Evolutionary conservation across 345 rosid genomes (phyloP).

Genomic region (Citrus hindsii): DNA sequence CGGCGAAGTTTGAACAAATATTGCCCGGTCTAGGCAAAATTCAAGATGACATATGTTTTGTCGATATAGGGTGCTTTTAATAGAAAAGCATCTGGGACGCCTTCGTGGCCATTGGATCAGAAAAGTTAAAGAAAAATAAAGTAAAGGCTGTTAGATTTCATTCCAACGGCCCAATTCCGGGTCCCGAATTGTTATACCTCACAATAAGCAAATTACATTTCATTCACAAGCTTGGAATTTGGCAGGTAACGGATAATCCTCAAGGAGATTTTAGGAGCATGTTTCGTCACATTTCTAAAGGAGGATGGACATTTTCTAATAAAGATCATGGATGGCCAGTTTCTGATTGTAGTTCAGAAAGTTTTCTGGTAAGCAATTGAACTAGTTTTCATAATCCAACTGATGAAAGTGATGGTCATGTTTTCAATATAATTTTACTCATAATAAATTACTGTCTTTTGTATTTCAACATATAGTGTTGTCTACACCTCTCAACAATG

Average conservation of each 20-base stretch:
- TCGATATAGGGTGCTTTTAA: too few species aligned
- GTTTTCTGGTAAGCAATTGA: conserved; percentile 25
- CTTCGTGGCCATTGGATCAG: too few species aligned
- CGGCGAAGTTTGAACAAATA: too few species aligned
- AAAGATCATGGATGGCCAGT: conserved; percentile 57
- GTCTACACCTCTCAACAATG: conserved; percentile 43
- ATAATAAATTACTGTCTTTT: neutral
- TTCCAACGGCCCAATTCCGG: too few species aligned
- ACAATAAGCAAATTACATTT: too few species aligned
- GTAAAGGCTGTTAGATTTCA: too few species aligned
- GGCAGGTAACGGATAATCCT: conserved; percentile 39
- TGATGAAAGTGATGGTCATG: neutral
- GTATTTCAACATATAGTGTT: conserved; percentile 25
- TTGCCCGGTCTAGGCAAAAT: too few species aligned
- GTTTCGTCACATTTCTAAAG: conserved; percentile 47
- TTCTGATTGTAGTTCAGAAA: conserved; percentile 47
- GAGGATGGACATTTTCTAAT: conserved; percentile 50
- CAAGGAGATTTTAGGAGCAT: conserved; percentile 33
- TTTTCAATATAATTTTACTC: neutral
- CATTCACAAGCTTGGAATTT: neutral
- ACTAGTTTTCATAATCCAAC: too few species aligned
- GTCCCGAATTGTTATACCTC: too few species aligned
- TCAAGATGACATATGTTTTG: too few species aligned
- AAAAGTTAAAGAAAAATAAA: too few species aligned
- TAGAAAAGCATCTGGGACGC: too few species aligned